phyloP scores from a whole-genome alignment of 2,329 filamentous ascomycete species.

The Colletotrichum sp. region DNA sequence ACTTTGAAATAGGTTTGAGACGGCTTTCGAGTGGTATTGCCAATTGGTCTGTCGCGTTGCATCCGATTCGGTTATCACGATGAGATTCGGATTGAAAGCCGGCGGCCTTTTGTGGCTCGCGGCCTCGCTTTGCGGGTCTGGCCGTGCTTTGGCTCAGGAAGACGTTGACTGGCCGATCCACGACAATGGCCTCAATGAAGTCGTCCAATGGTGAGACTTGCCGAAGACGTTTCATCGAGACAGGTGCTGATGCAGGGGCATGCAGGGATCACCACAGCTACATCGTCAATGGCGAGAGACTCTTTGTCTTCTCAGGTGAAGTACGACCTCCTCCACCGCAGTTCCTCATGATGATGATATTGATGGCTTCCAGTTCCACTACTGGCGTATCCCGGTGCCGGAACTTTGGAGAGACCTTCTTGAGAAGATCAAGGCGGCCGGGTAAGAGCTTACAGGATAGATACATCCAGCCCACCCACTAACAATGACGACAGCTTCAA shows the following conservation, averaged over 20 bases:
- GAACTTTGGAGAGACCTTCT: slow-evolving; percentile 45
- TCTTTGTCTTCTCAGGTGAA: slow-evolving; percentile 48
- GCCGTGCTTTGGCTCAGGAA: not conserved
- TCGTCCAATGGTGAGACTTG: slow-evolving; percentile 34
- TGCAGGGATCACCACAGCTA: slow-evolving; percentile 46
- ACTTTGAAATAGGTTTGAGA: not conserved
- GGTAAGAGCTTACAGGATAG: slow-evolving; percentile 24
- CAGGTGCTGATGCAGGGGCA: not conserved
- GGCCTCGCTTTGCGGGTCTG: slow-evolving; percentile 5
- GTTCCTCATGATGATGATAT: slow-evolving; percentile 23
- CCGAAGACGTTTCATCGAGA: not conserved
- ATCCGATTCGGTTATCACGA: not conserved
- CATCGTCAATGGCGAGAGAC: slow-evolving; percentile 40
- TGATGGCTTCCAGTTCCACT: slow-evolving; percentile 46
- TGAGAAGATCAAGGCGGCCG: slow-evolving; percentile 46
- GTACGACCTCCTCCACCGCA: slow-evolving; percentile 20
- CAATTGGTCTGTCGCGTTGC: not conserved
- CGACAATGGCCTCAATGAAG: slow-evolving; percentile 33
- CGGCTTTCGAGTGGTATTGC: not conserved
- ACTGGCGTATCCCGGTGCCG: slow-evolving; percentile 22
- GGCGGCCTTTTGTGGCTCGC: slow-evolving; percentile 15
- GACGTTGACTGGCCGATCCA: slow-evolving; percentile 28
- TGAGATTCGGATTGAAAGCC: slow-evolving; percentile 12
- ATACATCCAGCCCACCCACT: not conserved
- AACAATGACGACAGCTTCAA: slow-evolving; percentile 35